These are phyloP conservation scores for Penicillium cosmopolitanum DNA, from an alignment of 495 filamentous ascomycete genomes.

Conservation along the genomic window DNA sequence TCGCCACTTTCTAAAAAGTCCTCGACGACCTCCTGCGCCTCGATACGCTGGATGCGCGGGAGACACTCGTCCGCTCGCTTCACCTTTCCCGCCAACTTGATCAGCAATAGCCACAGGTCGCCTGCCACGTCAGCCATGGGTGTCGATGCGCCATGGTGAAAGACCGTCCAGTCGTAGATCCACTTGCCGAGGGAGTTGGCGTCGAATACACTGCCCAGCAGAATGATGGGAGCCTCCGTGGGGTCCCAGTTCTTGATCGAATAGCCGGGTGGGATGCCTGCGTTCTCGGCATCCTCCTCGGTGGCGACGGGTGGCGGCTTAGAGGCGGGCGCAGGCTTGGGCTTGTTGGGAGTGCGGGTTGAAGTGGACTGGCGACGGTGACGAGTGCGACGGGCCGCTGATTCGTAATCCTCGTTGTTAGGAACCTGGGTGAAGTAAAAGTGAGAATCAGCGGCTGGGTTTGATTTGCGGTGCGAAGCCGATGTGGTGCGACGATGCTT, in stretches of 20 bases:
- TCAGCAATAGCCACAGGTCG: conserved; percentile 92
- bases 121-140: conserved; percentile 93
- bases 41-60: conserved; percentile 67
- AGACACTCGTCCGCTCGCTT: conserved; percentile 87
- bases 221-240: conserved; percentile 86
- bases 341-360: conserved; percentile 47
- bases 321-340: conserved; percentile 46
- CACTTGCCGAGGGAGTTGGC: conserved; percentile 97
- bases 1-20: conserved; percentile 94
- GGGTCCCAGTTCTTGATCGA: conserved; percentile 99
- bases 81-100: conserved; percentile 94
- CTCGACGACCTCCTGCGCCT: conserved; percentile 79
- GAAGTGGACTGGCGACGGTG: conserved; percentile 55
- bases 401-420: conserved; percentile 45
- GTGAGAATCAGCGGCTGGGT: conserved; percentile 56
- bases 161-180: conserved; percentile 99
- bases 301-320: conserved; percentile 72
- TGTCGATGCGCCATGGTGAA: conserved; percentile 80
- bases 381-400: conserved; percentile 48
- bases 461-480: conserved; percentile 49
- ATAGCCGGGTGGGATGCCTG: conserved; percentile 87
- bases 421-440: conserved; percentile 57
- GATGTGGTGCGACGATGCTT: conserved; percentile 40
- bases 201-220: conserved; percentile 95
- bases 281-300: conserved; percentile 78